Evolutionary conservation across 257 asterid genomes (phyloP), one percentile per base, ranked within the genome.

Genomic region (Apocynum venetum): DNA sequence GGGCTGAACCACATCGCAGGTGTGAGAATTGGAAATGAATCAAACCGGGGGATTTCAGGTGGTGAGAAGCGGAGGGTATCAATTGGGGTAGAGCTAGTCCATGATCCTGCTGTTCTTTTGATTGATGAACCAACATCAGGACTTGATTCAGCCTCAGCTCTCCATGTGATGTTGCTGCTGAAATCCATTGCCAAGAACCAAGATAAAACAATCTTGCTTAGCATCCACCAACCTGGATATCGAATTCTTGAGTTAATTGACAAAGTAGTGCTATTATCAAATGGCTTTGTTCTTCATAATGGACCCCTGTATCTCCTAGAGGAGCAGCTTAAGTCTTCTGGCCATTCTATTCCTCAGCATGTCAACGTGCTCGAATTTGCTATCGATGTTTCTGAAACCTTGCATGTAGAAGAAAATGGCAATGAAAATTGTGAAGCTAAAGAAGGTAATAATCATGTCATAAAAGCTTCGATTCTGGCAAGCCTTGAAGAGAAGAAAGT

Each of bases 111-210:
- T 20, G 93, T 93, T 60, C 77, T 93, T 48, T 82, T 93, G 15
- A 89, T 93, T 2, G 97, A 93, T 56, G 98, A 93, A 71, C 97
- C 97, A 4, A 91, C 97, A 8, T 93, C 93, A 1, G 98, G 97
- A 67, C 96, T 93, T 3, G 98, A 93, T 79, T 90, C 96, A 0
- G 92, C 88, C n/a, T 84, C 97, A 35, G 94, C 98, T 0, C 84
- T 90, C 15, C 90, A 90, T 44, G 87, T 90, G 7, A 81, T 87
- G 84, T 13, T 60, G 56, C 48, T 89, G 25, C 93, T 94, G 13
- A 87, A 86, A 77, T 81, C 92, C 46, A 85, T 94, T 91, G 90
- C 97, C 3, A 82, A 74, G 83, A 84, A 85, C 43, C 92, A 82
- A 56, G 76, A 79, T 15, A 92, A 89, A 77, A 94, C 97, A 0